Conservation (phyloP, 495 filamentous ascomycete species). For the Pseudomonodictys pantanalensis region DNA sequence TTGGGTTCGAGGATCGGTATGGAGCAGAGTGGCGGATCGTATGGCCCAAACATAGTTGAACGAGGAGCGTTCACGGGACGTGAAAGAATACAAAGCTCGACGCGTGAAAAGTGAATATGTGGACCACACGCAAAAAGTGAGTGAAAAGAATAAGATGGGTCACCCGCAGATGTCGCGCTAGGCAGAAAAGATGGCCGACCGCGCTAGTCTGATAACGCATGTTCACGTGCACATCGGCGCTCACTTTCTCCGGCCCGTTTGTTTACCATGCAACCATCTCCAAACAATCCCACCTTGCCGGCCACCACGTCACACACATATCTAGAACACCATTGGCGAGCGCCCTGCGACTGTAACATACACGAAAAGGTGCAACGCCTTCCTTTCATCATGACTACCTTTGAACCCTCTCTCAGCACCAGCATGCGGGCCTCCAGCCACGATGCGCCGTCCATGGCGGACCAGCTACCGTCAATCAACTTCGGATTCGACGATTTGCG, state of each 20-base stretch:
- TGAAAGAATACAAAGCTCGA: background rate
- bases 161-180: background rate
- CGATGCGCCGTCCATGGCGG: slow-evolving; percentile 64
- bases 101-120: too few species aligned
- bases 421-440: slow-evolving; percentile 66
- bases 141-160: background rate
- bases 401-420: slow-evolving; percentile 74
- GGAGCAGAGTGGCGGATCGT: background rate
- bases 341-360: background rate
- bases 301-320: slow-evolving; percentile 23
- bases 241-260: background rate
- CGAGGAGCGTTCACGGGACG: background rate
- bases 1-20: slow-evolving; percentile 46
- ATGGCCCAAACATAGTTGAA: slow-evolving; percentile 25
- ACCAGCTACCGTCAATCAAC: slow-evolving; percentile 83
- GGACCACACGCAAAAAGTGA: background rate
- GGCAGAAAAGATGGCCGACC: too few species aligned
- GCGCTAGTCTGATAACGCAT: slow-evolving; percentile 13
- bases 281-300: slow-evolving; percentile 9
- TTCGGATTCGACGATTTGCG: slow-evolving; percentile 96
- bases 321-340: background rate
- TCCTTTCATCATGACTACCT: slow-evolving; percentile 59
- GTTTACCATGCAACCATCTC: slow-evolving; percentile 9
- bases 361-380: background rate
- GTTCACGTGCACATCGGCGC: slow-evolving; percentile 14